Percentiles rank a stretch among this genome's conserved stretches.
Conservation (phyloP, 164 flowering plant genomes). For the Piper betle region DNA sequence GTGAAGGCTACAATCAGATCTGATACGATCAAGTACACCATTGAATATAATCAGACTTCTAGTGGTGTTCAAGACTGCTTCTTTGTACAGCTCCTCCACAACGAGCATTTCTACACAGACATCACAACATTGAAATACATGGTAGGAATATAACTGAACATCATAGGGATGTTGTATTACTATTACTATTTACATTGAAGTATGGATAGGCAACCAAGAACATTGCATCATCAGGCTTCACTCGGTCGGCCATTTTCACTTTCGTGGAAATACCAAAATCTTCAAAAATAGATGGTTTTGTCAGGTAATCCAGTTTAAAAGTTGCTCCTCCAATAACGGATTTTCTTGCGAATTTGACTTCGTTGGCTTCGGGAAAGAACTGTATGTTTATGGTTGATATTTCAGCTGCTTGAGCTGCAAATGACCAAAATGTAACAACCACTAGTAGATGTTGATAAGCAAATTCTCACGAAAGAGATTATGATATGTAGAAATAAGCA, state of each 20-base stretch:
- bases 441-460: background rate
- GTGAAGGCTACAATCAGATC: slow-evolving; percentile 89
- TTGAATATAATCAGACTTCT: slow-evolving; percentile 76
- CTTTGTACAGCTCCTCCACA: slow-evolving; percentile 85
- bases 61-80: slow-evolving; percentile 52
- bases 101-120: slow-evolving; percentile 76
- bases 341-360: slow-evolving; percentile 71
- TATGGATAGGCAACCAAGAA: slow-evolving; percentile 87
- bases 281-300: slow-evolving; percentile 87
- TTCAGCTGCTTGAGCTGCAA: background rate
- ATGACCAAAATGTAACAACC: background rate
- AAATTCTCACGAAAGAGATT: no score
- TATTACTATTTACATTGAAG: slow-evolving; percentile 77
- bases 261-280: slow-evolving; percentile 77
- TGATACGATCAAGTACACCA: slow-evolving; percentile 92
- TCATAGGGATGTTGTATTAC: slow-evolving; percentile 4
- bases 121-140: slow-evolving; percentile 1
- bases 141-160: background rate
- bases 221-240: slow-evolving; percentile 77
- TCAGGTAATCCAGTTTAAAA: slow-evolving; percentile 77
- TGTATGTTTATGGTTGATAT: slow-evolving; percentile 17
- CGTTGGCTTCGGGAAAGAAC: slow-evolving; percentile 96
- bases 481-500: background rate
- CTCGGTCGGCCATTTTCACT: slow-evolving; percentile 84
- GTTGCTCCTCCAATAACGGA: slow-evolving; percentile 74